A percentile compares a stretch with the other conserved stretches of the same genome.
Evolutionary conservation across 345 rosid genomes (phyloP).

Genomic region (Bruguiera sexangula): DNA sequence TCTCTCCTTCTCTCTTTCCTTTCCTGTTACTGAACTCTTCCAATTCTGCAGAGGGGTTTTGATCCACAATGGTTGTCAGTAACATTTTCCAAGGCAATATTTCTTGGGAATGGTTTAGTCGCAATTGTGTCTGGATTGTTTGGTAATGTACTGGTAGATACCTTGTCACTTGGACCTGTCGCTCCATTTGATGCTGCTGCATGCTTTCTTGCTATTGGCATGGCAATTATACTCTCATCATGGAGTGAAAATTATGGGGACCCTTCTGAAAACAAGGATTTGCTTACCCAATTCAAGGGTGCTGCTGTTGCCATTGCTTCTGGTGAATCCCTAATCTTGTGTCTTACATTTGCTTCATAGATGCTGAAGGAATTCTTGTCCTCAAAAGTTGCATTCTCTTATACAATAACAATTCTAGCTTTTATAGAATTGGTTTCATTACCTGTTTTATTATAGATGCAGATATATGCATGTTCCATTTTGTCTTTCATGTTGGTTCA

Average conservation of each 20-base stretch:
- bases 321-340: slow-evolving; percentile 37
- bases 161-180: slow-evolving; percentile 88
- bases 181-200: slow-evolving; percentile 98
- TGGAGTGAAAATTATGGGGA: slow-evolving; percentile 93
- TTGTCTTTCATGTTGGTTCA: too few species aligned
- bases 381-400: too few species aligned
- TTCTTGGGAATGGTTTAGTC: slow-evolving; percentile 89
- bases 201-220: slow-evolving; percentile 86
- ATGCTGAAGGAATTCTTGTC: background rate
- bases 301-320: slow-evolving; percentile 95
- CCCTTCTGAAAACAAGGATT: slow-evolving; percentile 85
- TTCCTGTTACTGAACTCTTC: background rate
- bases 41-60: slow-evolving; percentile 65
- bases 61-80: slow-evolving; percentile 89
- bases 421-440: too few species aligned
- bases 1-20: background rate
- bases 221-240: slow-evolving; percentile 74
- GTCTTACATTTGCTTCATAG: background rate
- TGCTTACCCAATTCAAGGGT: slow-evolving; percentile 81
- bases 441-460: too few species aligned
- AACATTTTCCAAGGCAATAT: slow-evolving; percentile 91
- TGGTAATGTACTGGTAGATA: slow-evolving; percentile 76
- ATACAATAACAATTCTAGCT: too few species aligned
- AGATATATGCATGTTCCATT: too few species aligned
- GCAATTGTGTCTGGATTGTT: slow-evolving; percentile 84